Evolutionary conservation across 2,329 filamentous ascomycete genomes (phyloP), one percentile per base, ranked within the genome.

Genomic region (Dothistroma pini): DNA sequence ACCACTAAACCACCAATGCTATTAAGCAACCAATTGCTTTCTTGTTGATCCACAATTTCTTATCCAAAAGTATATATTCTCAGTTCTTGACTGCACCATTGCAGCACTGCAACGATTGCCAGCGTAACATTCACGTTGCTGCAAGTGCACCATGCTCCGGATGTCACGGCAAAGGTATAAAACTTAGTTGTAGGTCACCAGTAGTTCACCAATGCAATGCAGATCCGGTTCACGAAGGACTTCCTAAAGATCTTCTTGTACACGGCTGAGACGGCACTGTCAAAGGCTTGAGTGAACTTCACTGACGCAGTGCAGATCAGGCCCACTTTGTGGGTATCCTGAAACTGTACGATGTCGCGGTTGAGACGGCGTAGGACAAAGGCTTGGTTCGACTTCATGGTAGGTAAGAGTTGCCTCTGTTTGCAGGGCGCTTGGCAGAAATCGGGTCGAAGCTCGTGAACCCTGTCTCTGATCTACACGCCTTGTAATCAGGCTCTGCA

Each of bases 1-100:
- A 59, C 57, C 57, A 59, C 57, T 59, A 31, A 59, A 59, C 57
- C 57, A 59, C 50, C 50, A 53, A 54, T 54, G 57, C 57, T 41
- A 4, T 41, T 21, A 32, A 41, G 29, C 21, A 35, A 32, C 21
- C 5, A 34, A 1, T 16, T 22, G 21, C n/a, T n/a, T n/a, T n/a
- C n/a, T n/a, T n/a, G n/a, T n/a, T n/a, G n/a, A n/a, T n/a, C n/a
- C n/a, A n/a, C n/a, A n/a, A n/a, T n/a, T n/a, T n/a, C n/a, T n/a
- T n/a, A n/a, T n/a, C n/a, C n/a, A n/a, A n/a, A n/a, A n/a, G n/a
- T n/a, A n/a, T n/a, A n/a, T n/a, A n/a, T n/a, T n/a, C n/a, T n/a
- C n/a, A n/a, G n/a, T n/a, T n/a, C n/a, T n/a, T n/a, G n/a, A n/a
- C n/a, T n/a, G n/a, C n/a, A n/a, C n/a, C n/a, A n/a, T n/a, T n/a